These are phyloP conservation scores for Samsoniella hepiali DNA, from an alignment of 2,329 filamentous ascomycete genomes.

Conservation along the genomic window DNA sequence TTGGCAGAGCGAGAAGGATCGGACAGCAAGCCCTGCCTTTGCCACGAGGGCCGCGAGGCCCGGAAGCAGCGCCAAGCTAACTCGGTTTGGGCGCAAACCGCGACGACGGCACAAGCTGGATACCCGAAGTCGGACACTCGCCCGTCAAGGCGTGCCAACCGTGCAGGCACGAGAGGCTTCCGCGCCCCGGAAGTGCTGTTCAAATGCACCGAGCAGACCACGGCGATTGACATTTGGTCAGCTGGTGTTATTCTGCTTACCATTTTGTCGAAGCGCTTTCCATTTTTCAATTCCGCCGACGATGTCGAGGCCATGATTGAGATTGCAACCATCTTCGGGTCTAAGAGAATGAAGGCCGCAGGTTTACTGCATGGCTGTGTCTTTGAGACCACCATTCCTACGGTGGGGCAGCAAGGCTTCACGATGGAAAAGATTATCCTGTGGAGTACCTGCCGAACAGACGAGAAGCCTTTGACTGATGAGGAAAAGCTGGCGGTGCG, in stretches of 20 bases:
- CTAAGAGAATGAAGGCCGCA: conserved; percentile 75
- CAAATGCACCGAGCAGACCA: conserved; percentile 94
- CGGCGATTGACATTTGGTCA: conserved; percentile 95
- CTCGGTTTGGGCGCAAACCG: conserved; percentile 55
- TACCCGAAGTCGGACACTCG: conserved; percentile 90
- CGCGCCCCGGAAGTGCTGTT: conserved; percentile 94
- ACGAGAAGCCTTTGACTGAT: conserved; percentile 52
- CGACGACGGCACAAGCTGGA: conserved; percentile 53
- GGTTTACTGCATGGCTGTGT: conserved; percentile 85
- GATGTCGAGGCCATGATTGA: conserved; percentile 98
- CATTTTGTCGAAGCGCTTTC: conserved; percentile 85
- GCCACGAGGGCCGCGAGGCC: conserved; percentile 61
- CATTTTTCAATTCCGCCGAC: conserved; percentile 98
- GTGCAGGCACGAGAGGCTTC: conserved; percentile 92
- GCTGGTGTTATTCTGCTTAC: conserved; percentile 97
- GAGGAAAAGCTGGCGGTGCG: conserved; percentile 71
- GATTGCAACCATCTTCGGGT: conserved; percentile 91
- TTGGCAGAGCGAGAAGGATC: conserved; percentile 80
- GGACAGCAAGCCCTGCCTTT: conserved; percentile 78
- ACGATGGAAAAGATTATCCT: conserved; percentile 89
- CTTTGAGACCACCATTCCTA: conserved; percentile 90
- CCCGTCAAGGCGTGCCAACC: conserved; percentile 84
- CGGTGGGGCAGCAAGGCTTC: conserved; percentile 80
- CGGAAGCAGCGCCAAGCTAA: conserved; percentile 58
- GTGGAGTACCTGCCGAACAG: conserved; percentile 83